Evolutionary conservation across 2,329 filamentous ascomycete species (phyloP).

Genomic region (Lecanicillium sp.): DNA sequence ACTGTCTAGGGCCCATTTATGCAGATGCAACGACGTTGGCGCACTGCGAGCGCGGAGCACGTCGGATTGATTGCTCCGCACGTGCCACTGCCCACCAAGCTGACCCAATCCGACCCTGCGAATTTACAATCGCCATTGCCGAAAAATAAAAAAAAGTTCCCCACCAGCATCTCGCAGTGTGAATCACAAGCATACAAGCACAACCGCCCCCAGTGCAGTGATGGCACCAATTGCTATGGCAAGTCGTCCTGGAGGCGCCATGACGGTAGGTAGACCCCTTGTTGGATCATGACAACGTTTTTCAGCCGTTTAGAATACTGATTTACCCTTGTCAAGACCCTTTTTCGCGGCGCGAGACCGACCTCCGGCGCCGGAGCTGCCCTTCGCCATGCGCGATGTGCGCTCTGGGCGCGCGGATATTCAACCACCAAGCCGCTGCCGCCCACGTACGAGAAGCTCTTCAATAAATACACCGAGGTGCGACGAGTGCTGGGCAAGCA

Average conservation of each 20-base stretch:
- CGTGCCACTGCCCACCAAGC: neutral
- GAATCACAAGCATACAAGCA: constrained; percentile 3
- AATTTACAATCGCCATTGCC: constrained; percentile 21
- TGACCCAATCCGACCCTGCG: constrained; percentile 23
- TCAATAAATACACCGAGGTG: constrained; percentile 69
- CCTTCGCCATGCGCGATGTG: constrained; percentile 11
- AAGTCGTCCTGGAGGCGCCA: constrained; percentile 37
- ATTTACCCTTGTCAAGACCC: constrained; percentile 26
- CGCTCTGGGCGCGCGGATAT: constrained; percentile 24
- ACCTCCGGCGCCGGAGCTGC: constrained; percentile 21
- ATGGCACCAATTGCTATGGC: constrained; percentile 46
- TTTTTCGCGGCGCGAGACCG: constrained; percentile 23
- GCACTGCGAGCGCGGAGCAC: no score
- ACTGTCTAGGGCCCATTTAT: no score
- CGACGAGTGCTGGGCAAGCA: constrained; percentile 58
- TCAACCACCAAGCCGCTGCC: constrained; percentile 36
- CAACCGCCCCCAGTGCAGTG: constrained; percentile 11
- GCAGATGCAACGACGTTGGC: no score
- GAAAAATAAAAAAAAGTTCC: constrained; percentile 15
- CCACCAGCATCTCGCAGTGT: constrained; percentile 12
- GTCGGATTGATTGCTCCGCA: neutral
- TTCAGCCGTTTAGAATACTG: no score
- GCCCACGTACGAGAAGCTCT: constrained; percentile 75
- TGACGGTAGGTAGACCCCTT: constrained; percentile 28
- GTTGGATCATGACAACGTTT: no score